Evolutionary conservation across 306 rosid species (phyloP), one percentile per base, ranked within the genome.

Genomic region (Cucumis cinereus): DNA sequence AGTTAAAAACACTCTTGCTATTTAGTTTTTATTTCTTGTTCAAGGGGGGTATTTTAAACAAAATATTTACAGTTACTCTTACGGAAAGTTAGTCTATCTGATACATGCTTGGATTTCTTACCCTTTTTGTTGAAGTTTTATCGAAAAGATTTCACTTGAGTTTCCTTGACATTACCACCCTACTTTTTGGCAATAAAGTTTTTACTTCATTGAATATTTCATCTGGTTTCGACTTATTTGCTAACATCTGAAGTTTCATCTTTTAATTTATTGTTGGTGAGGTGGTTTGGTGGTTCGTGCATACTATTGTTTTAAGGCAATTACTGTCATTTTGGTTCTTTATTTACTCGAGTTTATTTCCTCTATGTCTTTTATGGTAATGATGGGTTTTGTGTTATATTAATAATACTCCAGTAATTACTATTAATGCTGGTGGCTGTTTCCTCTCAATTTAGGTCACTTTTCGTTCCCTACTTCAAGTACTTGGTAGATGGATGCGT

Each of bases 381-480:
- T 55, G 52, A 13, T 2, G 53, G 33, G 19, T 47, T 56, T 36
- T 3, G 61, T 56, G 54, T 36, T 22, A 74, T 33, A 56, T 56
- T 20, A 3, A 26, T 12, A 70, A 43, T 67, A 20, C 17, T n/a
- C 17, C 24, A 22, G 23, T 69, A 45, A 33, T 62, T 53, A 77
- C 16, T 70, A 60, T 62, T 71, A 52, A 53, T 40, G 64, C 1
- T 7, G 8, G 20, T 57, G n/a, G 54, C 19, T 72, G 28, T 52
- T 82, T 28, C 56, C 66, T 16, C 35, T 33, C 35, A 72, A 35
- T 87, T 77, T 83, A 94, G 97, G 90, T 91, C 97, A 40, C 85
- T 94, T 79, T 94, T 94, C 85, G 93, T 94, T 84, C 94, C 98
- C 33, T 94, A 91, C 86, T 91, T 91, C 87, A 94, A 91, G 79